Evolutionary conservation across 805 yeast genomes (phyloP).

Genomic region (Torulaspora gathmanii): DNA sequence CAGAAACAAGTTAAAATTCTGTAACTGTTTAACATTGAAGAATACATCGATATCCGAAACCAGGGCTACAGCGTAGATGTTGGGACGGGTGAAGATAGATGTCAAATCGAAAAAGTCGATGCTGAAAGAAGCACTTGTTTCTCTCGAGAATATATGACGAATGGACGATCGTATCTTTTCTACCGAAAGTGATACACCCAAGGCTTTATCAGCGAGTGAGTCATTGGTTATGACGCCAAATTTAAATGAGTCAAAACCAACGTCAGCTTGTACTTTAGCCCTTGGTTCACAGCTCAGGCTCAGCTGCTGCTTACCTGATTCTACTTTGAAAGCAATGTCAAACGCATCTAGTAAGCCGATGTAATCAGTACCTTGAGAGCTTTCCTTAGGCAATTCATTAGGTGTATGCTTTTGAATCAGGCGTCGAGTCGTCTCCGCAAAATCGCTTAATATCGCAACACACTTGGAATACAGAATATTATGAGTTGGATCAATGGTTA

Average conservation of each 20-base stretch:
- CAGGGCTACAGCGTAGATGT: constrained; percentile 46
- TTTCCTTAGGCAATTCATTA: constrained; percentile 6
- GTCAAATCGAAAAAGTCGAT: constrained; percentile 46
- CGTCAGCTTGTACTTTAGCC: constrained; percentile 85
- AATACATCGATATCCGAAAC: constrained; percentile 55
- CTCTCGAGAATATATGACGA: constrained; percentile 89
- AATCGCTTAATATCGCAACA: constrained; percentile 68
- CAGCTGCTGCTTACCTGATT: constrained; percentile 67
- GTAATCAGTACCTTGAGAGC: constrained; percentile 33
- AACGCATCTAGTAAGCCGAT: constrained; percentile 48
- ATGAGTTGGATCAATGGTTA: constrained; percentile 48
- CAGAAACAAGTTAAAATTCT: constrained; percentile 74
- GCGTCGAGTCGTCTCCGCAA: constrained; percentile 46
- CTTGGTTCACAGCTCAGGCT: constrained; percentile 87
- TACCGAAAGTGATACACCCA: constrained; percentile 46
- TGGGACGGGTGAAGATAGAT: constrained; percentile 45
- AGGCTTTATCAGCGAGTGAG: constrained; percentile 37
- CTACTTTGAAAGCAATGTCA: constrained; percentile 58
- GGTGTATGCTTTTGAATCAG: constrained; percentile 40
- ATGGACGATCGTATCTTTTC: constrained; percentile 62
- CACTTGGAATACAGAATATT: constrained; percentile 69
- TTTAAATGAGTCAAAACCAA: constrained; percentile 65
- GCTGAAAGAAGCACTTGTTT: constrained; percentile 68
- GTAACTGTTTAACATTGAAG: constrained; percentile 77
- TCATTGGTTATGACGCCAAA: constrained; percentile 52